Evolutionary conservation across 2,329 filamentous ascomycete species (phyloP), one percentile per base, ranked within the genome.

Genomic region (Phialemonium atrogriseum): DNA sequence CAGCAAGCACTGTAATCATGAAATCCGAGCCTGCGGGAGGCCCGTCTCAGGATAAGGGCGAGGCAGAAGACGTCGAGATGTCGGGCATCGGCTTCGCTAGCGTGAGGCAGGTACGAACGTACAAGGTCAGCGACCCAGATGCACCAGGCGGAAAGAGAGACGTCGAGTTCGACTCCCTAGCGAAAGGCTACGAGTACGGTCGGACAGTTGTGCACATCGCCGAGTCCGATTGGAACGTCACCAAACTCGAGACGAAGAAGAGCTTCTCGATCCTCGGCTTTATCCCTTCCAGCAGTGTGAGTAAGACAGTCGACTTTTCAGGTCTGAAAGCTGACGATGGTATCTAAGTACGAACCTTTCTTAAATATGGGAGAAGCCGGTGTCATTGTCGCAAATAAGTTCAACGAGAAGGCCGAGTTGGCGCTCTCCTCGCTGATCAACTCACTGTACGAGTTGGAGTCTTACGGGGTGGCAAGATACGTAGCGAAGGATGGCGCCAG

Each of bases 131-230:
- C 22, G 84, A 95, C 39, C 71, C 80, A 5, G 64, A 72, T 23
- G 78, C 77, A 1, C 77, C 81, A 0, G 86, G 84, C 11, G 83
- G 84, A 10, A 94, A 89, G 58, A 71, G 70, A 33, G 85, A 94
- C 32, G 78, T 98, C 16, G 76, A 83, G 17, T 77, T 77, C 36
- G 87, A 94, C 10, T 75, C 85, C 11, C 68, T 98, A 22, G 85
- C 85, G n/a, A 94, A 87, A 53, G 91, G 91, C 0, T 98, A 89
- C 49, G 80, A 86, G 49, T 98, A 98, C 52, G 91, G 91, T 27
- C 74, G 87, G 35, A 95, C 89, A 1, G 86, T 84, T 3, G 89
- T 98, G 2, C 80, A 83, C 43, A 94, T 98, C 44, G 84, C 77
- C 42, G 80, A 88, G 45, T 82, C 82, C 1, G 89, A 98, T 47